phyloP scores from a whole-genome alignment of 139 green algal genomes.

The Chlorella sp. region DNA sequence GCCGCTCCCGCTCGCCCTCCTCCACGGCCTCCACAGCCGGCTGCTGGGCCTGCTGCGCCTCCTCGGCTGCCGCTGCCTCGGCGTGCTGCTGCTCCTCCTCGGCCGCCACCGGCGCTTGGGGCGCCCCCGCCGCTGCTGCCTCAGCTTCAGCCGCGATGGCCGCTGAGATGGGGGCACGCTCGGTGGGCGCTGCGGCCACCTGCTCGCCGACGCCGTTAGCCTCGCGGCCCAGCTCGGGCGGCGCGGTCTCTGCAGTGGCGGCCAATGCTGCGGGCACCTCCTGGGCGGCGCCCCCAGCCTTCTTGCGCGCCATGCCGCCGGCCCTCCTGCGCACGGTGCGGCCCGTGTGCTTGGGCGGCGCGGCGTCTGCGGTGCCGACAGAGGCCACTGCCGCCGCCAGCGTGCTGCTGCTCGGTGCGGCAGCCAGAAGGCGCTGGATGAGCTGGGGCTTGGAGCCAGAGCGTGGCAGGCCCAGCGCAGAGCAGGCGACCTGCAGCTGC shows the following conservation, averaged over 20 bases:
- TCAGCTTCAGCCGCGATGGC: neutral
- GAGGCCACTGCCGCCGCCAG: neutral
- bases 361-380: neutral
- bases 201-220: too few species aligned
- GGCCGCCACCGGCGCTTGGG: neutral
- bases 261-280: too few species aligned
- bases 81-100: neutral
- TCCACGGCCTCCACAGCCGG: neutral
- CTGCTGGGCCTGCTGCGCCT: too few species aligned
- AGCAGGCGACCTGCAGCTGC: slow-evolving; percentile 8
- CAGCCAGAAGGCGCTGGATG: slow-evolving; percentile 8
- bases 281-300: neutral
- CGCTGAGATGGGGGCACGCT: too few species aligned
- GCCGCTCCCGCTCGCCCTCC: neutral
- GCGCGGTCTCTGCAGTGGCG: too few species aligned
- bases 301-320: neutral
- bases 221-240: too few species aligned
- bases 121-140: neutral
- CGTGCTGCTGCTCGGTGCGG: neutral
- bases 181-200: too few species aligned
- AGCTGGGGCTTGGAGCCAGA: slow-evolving; percentile 26
- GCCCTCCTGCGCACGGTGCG: neutral
- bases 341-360: neutral
- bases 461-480: slow-evolving; percentile 12
- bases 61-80: neutral